phyloP scores from a whole-genome alignment of 352 stramenopile genomes.

The Pythium pyrilobum region DNA sequence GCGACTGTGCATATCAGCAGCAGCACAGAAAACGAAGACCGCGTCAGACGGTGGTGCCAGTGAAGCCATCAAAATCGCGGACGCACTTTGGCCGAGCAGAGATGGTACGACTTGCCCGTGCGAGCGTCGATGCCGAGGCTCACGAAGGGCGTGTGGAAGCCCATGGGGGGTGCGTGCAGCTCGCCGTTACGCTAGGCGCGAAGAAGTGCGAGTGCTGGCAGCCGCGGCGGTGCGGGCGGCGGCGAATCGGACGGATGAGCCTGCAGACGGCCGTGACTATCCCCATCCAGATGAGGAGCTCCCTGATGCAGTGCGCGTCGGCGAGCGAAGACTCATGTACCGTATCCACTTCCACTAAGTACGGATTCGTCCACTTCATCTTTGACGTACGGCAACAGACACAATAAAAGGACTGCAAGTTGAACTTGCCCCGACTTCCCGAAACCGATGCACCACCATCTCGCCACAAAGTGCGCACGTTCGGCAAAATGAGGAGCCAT shows the following conservation, averaged over 20 bases:
- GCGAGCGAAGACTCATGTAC: not conserved
- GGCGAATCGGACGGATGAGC: not conserved
- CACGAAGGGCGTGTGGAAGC: slow-evolving; percentile 70
- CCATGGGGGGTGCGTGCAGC: slow-evolving; percentile 35
- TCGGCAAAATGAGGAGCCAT: not conserved
- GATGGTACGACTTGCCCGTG: slow-evolving; percentile 81
- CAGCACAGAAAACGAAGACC: not conserved
- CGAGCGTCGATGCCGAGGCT: slow-evolving; percentile 77
- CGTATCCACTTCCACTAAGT: not conserved
- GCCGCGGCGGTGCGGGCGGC: no score
- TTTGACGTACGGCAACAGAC: slow-evolving; percentile 3
- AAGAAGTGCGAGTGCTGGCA: not conserved
- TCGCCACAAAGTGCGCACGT: no score
- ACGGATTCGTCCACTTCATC: slow-evolving; percentile 2
- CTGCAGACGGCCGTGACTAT: not conserved
- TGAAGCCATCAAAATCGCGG: no score
- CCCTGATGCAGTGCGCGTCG: slow-evolving; percentile 14
- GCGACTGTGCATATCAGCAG: slow-evolving; percentile 60
- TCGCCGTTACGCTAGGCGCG: no score
- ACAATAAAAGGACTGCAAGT: slow-evolving; percentile 2
- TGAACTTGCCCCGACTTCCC: slow-evolving; percentile 9
- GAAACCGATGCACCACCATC: slow-evolving; percentile 7
- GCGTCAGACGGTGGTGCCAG: no score
- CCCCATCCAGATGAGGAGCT: slow-evolving; percentile 1
- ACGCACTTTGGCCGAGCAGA: slow-evolving; percentile 78